Base-by-base conservation (phyloP, 352 stramenopile genomes). In the Globisporangium takayamanum region DNA sequence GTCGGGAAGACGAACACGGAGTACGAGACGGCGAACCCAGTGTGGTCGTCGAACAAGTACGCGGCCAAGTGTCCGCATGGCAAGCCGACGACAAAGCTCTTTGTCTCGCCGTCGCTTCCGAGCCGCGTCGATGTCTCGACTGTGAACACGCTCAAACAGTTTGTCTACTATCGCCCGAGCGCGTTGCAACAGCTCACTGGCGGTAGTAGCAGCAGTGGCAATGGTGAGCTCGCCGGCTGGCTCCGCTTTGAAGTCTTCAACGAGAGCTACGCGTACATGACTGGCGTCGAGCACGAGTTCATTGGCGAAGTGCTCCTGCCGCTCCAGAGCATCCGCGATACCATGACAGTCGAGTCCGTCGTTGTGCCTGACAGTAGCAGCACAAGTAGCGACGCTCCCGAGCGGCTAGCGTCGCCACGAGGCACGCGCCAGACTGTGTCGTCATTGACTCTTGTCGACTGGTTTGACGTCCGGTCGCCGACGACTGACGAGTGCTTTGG, bases 1-100 rank as follows among this genome's bases (percentile, higher is more conserved):
- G 78, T 95, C 18, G 85, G 85, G 6, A 85, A 83, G 64, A 95
- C 85, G 1, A 95, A 95, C 62, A 95, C 85, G 0, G 85, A 95
- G 59, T 95, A 95, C 44, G 81, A 92, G 37, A 78, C 70, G 5
- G 59, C 68, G 3, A 66, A 83, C 53, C 85, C 85, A 0, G 71
- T 89, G 10, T 95, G 80, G 69, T 91, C 80, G 11, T 76, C 72
- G 16, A 94, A 94, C 67, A 84, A 84, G 53, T 70, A 66, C 33
- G 61, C 68, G 7, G 15, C 66, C 0, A 86, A 78, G 51, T 94
- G 84, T 51, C 74, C 79, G 11, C 83, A 94, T 53, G 73, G 70
- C 18, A 87, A 84, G 37, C 82, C 84, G 2, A 84, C 65, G 44
- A 80, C 67, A 2, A 90, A 89, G 50, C 70, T 75, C 59, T 71